A percentile compares a stretch with the other conserved stretches of the same genome.
phyloP scores from a whole-genome alignment of 352 stramenopile genomes.

The Pythium oligandrum region DNA sequence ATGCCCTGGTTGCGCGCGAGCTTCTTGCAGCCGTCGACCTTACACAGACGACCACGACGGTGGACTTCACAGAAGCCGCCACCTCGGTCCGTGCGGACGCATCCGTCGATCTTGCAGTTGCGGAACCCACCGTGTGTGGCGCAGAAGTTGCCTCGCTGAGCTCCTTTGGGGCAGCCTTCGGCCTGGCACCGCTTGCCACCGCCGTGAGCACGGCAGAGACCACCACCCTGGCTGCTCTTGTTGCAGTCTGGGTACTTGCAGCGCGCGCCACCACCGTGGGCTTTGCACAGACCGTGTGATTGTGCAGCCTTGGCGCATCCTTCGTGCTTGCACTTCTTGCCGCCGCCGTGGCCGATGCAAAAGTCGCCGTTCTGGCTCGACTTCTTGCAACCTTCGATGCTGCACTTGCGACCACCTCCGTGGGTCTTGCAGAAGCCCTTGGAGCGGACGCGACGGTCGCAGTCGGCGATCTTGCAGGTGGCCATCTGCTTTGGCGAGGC shows the following conservation, averaged over 20 bases:
- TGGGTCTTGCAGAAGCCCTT: slow-evolving; percentile 87
- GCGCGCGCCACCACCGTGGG: slow-evolving; percentile 73
- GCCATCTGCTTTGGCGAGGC: slow-evolving; percentile 52
- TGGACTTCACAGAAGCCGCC: slow-evolving; percentile 85
- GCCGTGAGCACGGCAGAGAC: slow-evolving; percentile 73
- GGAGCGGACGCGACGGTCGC: slow-evolving; percentile 62
- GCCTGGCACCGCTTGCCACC: slow-evolving; percentile 77
- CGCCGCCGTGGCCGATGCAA: slow-evolving; percentile 82
- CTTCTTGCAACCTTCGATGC: slow-evolving; percentile 83
- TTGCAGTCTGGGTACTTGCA: slow-evolving; percentile 83
- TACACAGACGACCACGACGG: slow-evolving; percentile 72
- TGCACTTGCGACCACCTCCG: slow-evolving; percentile 76
- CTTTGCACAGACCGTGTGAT: slow-evolving; percentile 82
- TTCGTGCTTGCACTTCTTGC: slow-evolving; percentile 84
- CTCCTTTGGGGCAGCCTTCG: slow-evolving; percentile 66
- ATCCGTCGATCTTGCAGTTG: slow-evolving; percentile 84
- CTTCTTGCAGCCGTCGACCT: slow-evolving; percentile 86
- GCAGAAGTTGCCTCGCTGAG: slow-evolving; percentile 82
- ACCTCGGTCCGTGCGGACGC: slow-evolving; percentile 74
- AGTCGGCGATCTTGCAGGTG: slow-evolving; percentile 56
- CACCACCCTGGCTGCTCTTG: slow-evolving; percentile 77
- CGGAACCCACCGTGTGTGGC: slow-evolving; percentile 80
- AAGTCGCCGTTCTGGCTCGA: slow-evolving; percentile 84
- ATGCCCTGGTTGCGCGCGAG: slow-evolving; percentile 84
- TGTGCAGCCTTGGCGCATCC: slow-evolving; percentile 81